Evolutionary conservation across 2,329 filamentous ascomycete genomes (phyloP), one percentile per base, ranked within the genome.

Genomic region (Botrytis galanthina): DNA sequence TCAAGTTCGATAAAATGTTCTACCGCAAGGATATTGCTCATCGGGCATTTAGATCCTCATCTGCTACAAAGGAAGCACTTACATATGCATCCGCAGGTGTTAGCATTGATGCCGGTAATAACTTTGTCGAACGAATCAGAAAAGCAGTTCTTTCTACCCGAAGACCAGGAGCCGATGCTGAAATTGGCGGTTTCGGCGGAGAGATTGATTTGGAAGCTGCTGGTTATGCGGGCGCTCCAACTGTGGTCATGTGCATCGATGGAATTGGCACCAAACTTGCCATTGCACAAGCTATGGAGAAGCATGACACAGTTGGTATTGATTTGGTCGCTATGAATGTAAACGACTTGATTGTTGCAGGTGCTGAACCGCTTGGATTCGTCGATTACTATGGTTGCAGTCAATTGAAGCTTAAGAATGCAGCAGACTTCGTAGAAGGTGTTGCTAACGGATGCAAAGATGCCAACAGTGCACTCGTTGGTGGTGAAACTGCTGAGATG

Each of bases 401-500:
- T 82, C 92, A 92, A 82, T 89, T 99, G 35, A 90, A 97, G 77
- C 89, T 95, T 14, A 86, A 90, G 54, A 90, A 90, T 7, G 94
- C 94, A 0, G 91, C 92, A 18, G 87, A 90, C n/a, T 98, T 99
- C 80, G 93, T 99, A 59, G 89, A 94, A 80, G 95, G 96, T 76
- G 94, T 99, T 4, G 94, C 95, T 3, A 88, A 91, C 44, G 96
- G 96, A 66, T 99, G 96, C 84, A 89, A 90, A 74, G 89, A 94
- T 80, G 90, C 95, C 0, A 92, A 92, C 62, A 97, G 95, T 80
- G 95, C 95, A 26, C 88, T 99, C 4, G 93, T 98, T n/a, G 96
- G 96, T 26, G 96, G 96, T 62, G 96, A 99, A 84, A 99, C 96
- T 0, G 96, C 96, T 10, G 96, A 99, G 84, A 98, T 99, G 96